Base-by-base conservation (phyloP, 2,329 filamentous ascomycete genomes). In the Monilinia fructigena region DNA sequence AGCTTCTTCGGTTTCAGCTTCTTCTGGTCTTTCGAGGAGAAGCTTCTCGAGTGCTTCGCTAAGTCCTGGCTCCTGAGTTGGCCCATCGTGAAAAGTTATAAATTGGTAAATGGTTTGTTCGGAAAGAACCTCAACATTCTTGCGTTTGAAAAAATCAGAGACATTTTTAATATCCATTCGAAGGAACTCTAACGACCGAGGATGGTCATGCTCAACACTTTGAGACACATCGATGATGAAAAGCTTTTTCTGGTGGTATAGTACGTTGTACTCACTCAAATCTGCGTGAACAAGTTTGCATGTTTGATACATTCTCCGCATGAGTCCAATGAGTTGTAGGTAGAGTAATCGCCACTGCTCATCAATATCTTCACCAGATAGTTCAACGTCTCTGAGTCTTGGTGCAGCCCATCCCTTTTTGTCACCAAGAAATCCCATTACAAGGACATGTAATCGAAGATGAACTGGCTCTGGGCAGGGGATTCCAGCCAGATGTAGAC, bases 91-190 rank as follows among this genome's bases (percentile, higher is more conserved):
- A 0, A 82, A 79, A 0, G 88, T 92, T 74, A 98, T 87, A 78
- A 97, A 98, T 71, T 89, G 85, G 79, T 96, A 99, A 14, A 93
- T 82, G n/a, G 84, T 81, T 42, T 90, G 86, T 77, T 98, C 94
- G 1, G 88, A 80, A 3, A 99, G 82, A 0, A 87, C 89, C 68
- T 96, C 88, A 2, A 98, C 92, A 52, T 89, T 90, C 77, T 97
- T 89, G 26, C 91, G 85, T 40, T 88, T 83, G 85, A 98, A 99
- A 79, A 96, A 99, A 77, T 96, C 92, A 28, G 88, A 90, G 1
- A 96, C 87, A 75, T 99, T 99, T 83, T 97, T 98, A 79, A 99
- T 93, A 76, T 99, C 95, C 93, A 97, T 98, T 45, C 95, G 89
- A 73, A 99, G 79, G 76, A 99, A 99, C 76, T 98, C 94, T 40